These are phyloP conservation scores for Rhynchospora tenuis DNA, from an alignment of 176 grass and related monocot genomes.

Conservation along the genomic window DNA sequence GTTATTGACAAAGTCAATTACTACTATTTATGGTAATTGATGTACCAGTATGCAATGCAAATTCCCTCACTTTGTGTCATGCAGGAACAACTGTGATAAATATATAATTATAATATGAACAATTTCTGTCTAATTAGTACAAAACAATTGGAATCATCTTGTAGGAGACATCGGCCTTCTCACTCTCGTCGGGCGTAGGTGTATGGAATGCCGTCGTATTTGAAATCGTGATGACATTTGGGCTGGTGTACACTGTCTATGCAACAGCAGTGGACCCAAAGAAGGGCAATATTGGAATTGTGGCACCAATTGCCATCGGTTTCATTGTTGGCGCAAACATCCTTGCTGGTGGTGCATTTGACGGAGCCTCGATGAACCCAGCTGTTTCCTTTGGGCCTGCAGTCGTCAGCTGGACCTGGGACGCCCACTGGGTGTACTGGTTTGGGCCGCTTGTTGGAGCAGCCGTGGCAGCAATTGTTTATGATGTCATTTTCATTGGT, in stretches of 20 bases:
- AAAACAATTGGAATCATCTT: neutral
- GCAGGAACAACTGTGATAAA: neutral
- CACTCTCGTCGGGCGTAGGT: conserved; percentile 49
- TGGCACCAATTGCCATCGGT: conserved; percentile 69
- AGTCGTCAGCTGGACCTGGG: conserved; percentile 59
- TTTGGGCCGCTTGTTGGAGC: conserved; percentile 56
- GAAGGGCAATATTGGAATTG: conserved; percentile 43
- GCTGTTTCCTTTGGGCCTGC: conserved; percentile 73
- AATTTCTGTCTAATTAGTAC: neutral
- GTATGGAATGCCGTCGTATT: conserved; percentile 59
- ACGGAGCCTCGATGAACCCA: conserved; percentile 80
- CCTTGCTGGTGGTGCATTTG: conserved; percentile 67
- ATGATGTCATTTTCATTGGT: conserved; percentile 64
- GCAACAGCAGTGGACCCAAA: conserved; percentile 65
- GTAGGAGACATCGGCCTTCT: conserved; percentile 45
- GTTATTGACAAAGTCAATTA: neutral
- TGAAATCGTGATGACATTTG: conserved; percentile 86
- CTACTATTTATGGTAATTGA: neutral
- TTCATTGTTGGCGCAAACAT: conserved; percentile 81
- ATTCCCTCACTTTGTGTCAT: no score
- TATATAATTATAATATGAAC: neutral
- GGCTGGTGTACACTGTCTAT: conserved; percentile 79
- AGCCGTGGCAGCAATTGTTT: conserved; percentile 60
- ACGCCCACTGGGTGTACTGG: conserved; percentile 81
- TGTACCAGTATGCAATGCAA: no score